Conservation (phyloP, 257 asterid genomes). For the Fraxinus excelsior region DNA sequence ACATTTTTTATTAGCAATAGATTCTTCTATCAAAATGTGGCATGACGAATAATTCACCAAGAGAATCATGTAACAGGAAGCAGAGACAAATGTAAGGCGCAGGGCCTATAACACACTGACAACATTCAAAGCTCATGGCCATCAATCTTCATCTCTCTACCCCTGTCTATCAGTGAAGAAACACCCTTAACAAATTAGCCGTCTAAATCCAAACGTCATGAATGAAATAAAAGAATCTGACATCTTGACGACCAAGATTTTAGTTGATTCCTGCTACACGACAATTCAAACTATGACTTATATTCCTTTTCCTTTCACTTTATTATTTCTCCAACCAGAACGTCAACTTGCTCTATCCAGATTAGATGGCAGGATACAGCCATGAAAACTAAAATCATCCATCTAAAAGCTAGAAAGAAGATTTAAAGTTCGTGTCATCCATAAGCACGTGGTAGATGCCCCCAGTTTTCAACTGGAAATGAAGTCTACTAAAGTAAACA, state of each 20-base stretch:
- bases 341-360: constrained; percentile 19
- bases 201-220: neutral
- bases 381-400: neutral
- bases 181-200: constrained; percentile 8
- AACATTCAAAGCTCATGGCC: constrained; percentile 8
- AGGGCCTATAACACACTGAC: constrained; percentile 6
- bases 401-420: constrained; percentile 1
- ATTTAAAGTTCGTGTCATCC: constrained; percentile 4
- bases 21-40: neutral
- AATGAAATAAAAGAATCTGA: constrained; percentile 4
- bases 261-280: neutral
- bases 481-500: constrained; percentile 6
- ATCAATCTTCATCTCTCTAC: constrained; percentile 12
- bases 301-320: neutral
- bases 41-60: neutral
- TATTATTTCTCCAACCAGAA: constrained; percentile 11
- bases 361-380: constrained; percentile 13
- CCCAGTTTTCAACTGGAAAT: constrained; percentile 2
- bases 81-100: constrained; percentile 7
- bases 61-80: constrained; percentile 8
- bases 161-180: neutral
- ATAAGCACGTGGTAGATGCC: constrained; percentile 8
- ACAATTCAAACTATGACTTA: neutral
- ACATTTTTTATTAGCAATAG: neutral
- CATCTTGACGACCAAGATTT: neutral